Conservation (phyloP, 768 basidiomycete genomes). For the Suillus lakei region DNA sequence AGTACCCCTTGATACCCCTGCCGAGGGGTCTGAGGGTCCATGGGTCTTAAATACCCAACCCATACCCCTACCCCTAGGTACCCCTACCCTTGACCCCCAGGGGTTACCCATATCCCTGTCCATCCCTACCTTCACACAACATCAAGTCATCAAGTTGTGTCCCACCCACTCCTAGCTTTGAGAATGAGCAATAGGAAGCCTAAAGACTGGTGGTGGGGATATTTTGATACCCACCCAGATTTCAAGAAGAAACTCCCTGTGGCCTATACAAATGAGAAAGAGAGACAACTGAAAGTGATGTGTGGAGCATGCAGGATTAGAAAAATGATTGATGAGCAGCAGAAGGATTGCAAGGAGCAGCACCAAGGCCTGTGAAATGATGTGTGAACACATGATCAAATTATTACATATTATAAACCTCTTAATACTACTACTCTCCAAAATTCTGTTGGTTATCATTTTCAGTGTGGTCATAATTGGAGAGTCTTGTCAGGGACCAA, state of each 20-base stretch:
- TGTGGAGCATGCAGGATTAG: not conserved
- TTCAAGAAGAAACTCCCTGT: not conserved
- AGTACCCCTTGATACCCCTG: too few species aligned
- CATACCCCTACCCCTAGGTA: too few species aligned
- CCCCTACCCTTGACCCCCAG: too few species aligned
- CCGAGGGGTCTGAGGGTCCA: too few species aligned
- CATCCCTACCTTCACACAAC: not conserved
- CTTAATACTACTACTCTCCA: not conserved
- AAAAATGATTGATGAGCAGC: constrained; percentile 6
- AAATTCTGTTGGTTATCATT: not conserved
- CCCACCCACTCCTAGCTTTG: not conserved
- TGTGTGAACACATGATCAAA: constrained; percentile 6
- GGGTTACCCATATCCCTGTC: too few species aligned
- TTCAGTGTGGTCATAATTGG: not conserved
- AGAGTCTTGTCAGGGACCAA: not conserved
- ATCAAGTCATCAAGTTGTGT: not conserved
- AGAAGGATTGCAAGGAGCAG: not conserved
- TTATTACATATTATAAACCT: not conserved
- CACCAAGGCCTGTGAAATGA: not conserved
- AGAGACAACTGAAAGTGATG: constrained; percentile 8
- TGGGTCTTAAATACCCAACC: too few species aligned
- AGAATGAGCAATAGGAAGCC: not conserved
- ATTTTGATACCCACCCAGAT: constrained; percentile 8
- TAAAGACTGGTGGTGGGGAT: constrained; percentile 17
- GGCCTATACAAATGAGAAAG: constrained; percentile 7